These are phyloP conservation scores for Lunularia cruciata DNA, from an alignment of 225 moss, liverwort and hornwort species.

Conservation along the genomic window DNA sequence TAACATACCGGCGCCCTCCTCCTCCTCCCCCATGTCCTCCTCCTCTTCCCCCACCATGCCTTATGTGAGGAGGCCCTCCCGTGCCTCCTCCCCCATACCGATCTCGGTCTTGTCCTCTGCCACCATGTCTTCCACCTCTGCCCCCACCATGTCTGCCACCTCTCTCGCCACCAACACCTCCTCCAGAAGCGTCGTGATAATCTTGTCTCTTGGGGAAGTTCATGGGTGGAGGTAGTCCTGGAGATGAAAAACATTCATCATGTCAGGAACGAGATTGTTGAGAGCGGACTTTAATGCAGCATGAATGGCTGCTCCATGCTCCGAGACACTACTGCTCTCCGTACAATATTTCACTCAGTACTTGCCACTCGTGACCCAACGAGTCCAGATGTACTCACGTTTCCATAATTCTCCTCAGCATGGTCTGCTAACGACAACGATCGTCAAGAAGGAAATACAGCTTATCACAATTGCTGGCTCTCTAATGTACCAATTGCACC, in stretches of 20 bases:
- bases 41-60: conserved; percentile 31
- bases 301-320: background rate
- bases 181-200: conserved; percentile 76
- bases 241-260: conserved; percentile 15
- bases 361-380: background rate
- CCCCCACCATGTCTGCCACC: conserved; percentile 47
- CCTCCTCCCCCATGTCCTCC: conserved; percentile 23
- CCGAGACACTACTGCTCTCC: background rate
- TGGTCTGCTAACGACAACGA: background rate
- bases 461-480: background rate
- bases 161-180: conserved; percentile 62
- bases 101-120: conserved; percentile 39
- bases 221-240: conserved; percentile 50
- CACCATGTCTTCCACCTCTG: conserved; percentile 45
- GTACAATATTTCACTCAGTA: background rate
- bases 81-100: conserved; percentile 33
- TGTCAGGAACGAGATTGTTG: too few species aligned
- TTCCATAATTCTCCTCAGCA: background rate
- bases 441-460: background rate
- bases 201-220: conserved; percentile 76
- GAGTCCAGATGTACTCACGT: background rate
- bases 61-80: conserved; percentile 28
- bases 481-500: background rate
- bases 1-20: conserved; percentile 31
- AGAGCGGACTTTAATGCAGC: background rate